Evolutionary conservation across 768 basidiomycete species (phyloP).

Genomic region (Cantharellus anzutake): DNA sequence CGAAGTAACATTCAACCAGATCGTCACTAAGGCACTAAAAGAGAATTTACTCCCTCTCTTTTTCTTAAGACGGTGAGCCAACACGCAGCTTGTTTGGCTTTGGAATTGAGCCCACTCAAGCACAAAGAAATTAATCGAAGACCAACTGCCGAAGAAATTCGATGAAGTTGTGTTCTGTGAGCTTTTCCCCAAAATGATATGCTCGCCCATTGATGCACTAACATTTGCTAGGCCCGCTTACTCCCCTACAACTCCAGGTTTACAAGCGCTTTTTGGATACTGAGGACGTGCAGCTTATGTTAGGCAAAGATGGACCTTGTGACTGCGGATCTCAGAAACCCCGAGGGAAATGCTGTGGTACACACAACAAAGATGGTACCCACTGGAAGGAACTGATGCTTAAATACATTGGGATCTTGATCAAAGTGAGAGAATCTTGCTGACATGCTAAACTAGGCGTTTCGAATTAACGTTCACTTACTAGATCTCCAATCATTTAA

Average conservation of each 20-base stretch:
- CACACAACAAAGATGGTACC: slow-evolving; percentile 24
- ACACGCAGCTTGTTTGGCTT: slow-evolving; percentile 2
- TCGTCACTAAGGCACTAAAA: slow-evolving; percentile 40
- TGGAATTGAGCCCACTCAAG: slow-evolving; percentile 15
- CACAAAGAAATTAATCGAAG: slow-evolving; percentile 58
- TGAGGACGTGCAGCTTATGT: slow-evolving; percentile 46
- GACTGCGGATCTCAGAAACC: slow-evolving; percentile 39
- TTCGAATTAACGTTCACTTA: not conserved
- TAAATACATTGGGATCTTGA: slow-evolving; percentile 61
- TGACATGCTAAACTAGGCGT: not conserved
- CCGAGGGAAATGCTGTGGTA: slow-evolving; percentile 39
- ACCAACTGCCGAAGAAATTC: slow-evolving; percentile 69
- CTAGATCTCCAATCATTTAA: slow-evolving; percentile 72
- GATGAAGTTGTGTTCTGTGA: slow-evolving; percentile 83
- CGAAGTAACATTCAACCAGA: slow-evolving; percentile 17
- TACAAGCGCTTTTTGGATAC: slow-evolving; percentile 56
- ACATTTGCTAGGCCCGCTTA: slow-evolving; percentile 31
- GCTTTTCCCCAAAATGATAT: not conserved
- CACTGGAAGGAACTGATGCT: slow-evolving; percentile 26
- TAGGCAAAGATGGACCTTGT: slow-evolving; percentile 53
- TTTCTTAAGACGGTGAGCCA: slow-evolving; percentile 54
- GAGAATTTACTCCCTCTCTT: slow-evolving; percentile 59
- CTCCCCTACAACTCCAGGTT: slow-evolving; percentile 42
- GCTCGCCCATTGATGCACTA: not conserved
- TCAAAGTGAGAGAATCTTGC: slow-evolving; percentile 19